These are phyloP conservation scores for Leccinum variicolor DNA, from an alignment of 768 basidiomycete genomes.

Conservation along the genomic window DNA sequence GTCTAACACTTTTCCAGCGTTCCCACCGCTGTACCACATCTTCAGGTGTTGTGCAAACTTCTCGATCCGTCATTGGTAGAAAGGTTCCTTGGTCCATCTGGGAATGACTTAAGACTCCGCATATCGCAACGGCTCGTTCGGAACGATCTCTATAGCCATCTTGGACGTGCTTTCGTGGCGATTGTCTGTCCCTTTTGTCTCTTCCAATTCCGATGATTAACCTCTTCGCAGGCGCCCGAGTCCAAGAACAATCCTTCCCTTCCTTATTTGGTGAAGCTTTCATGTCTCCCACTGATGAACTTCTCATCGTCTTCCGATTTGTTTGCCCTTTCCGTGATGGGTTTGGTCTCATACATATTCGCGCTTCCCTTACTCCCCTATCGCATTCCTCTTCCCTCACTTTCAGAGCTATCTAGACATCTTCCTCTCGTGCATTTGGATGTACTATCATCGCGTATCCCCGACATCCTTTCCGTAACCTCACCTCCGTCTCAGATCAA, in stretches of 20 bases:
- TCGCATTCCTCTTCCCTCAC: constrained; percentile 57
- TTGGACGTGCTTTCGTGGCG: constrained; percentile 16
- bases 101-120: constrained; percentile 27
- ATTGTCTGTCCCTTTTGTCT: constrained; percentile 44
- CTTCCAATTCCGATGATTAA: background rate
- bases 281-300: constrained; percentile 20
- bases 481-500: constrained; percentile 44
- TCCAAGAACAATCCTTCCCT: constrained; percentile 43
- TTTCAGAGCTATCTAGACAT: constrained; percentile 61
- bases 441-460: constrained; percentile 28
- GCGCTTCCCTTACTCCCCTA: constrained; percentile 77
- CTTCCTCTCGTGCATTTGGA: constrained; percentile 53
- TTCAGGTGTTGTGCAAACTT: constrained; percentile 49
- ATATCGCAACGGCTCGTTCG: constrained; percentile 46
- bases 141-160: constrained; percentile 41
- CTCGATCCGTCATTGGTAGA: constrained; percentile 27
- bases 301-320: constrained; percentile 31
- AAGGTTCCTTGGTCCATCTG: constrained; percentile 26
- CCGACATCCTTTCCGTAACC: constrained; percentile 29
- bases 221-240: constrained; percentile 45
- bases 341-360: constrained; percentile 55
- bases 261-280: constrained; percentile 28
- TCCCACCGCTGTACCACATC: constrained; percentile 41
- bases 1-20: constrained; percentile 38
- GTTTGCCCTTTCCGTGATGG: constrained; percentile 33